Evolutionary conservation across 1,284 basidiomycete genomes (phyloP).

Genomic region (Ceratobasidium sp.): DNA sequence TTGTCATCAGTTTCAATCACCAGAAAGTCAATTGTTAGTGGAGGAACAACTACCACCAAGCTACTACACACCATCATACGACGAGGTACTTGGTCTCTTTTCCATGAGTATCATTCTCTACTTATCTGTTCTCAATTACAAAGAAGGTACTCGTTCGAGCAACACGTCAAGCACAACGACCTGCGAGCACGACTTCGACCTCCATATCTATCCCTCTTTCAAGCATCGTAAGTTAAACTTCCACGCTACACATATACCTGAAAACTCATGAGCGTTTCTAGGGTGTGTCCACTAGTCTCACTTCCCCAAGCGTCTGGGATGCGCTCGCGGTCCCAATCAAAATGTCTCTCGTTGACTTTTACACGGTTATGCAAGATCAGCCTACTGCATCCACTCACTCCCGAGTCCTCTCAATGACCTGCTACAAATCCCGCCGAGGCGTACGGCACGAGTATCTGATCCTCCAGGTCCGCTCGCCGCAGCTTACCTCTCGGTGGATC

Average conservation of each 20-base stretch:
- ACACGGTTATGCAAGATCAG: background rate
- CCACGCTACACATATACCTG: background rate
- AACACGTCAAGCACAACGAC: background rate
- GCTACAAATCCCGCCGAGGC: constrained; percentile 1
- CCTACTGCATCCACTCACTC: background rate
- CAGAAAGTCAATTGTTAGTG: no score
- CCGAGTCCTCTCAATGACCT: background rate
- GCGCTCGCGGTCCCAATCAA: background rate
- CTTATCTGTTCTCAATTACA: background rate
- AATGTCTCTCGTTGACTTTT: constrained; percentile 1
- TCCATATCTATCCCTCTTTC: background rate
- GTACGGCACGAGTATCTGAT: constrained; percentile 6
- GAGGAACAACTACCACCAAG: no score
- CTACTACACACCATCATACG: no score
- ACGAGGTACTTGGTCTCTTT: background rate
- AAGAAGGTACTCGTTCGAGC: background rate
- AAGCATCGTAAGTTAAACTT: background rate
- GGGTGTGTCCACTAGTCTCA: background rate
- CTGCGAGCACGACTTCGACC: background rate
- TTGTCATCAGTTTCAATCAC: no score
- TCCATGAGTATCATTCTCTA: background rate
- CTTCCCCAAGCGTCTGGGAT: background rate
- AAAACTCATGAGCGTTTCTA: background rate
- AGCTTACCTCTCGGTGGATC: background rate
- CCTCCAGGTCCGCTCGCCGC: background rate